phyloP scores from a whole-genome alignment of 305 asterid genomes.

The Ilex paraguariensis region DNA sequence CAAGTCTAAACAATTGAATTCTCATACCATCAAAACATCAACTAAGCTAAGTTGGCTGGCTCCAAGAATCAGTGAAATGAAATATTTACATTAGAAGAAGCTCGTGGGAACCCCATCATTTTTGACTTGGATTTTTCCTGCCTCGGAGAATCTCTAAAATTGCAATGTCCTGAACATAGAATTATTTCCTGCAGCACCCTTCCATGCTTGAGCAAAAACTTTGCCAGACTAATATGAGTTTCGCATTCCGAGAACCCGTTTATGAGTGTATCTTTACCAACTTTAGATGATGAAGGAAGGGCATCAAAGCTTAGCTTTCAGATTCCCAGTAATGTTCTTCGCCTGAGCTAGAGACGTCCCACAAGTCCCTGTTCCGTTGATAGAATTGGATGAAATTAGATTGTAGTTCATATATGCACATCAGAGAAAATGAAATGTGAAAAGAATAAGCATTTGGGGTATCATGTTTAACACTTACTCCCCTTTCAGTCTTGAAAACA shows the following conservation, averaged over 20 bases:
- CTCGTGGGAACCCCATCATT: slow-evolving; percentile 66
- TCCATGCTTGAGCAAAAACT: slow-evolving; percentile 73
- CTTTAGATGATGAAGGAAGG: slow-evolving; percentile 52
- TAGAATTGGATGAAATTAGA: neutral
- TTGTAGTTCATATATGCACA: too few relatives aligned
- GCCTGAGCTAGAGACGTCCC: slow-evolving; percentile 49
- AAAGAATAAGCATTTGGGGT: too few relatives aligned
- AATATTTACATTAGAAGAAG: slow-evolving; percentile 62
- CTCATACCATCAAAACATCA: too few relatives aligned
- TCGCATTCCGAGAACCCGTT: slow-evolving; percentile 58
- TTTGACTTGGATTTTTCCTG: slow-evolving; percentile 54
- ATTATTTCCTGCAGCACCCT: slow-evolving; percentile 51
- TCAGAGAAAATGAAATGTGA: too few relatives aligned
- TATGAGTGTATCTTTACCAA: slow-evolving; percentile 57
- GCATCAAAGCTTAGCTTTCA: slow-evolving; percentile 40
- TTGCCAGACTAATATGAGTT: slow-evolving; percentile 53
- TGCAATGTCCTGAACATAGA: slow-evolving; percentile 36
- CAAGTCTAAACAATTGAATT: too few relatives aligned
- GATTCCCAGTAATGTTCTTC: slow-evolving; percentile 81
- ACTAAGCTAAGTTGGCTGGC: too few relatives aligned
- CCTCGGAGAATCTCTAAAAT: slow-evolving; percentile 39
- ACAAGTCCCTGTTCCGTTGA: slow-evolving; percentile 57
- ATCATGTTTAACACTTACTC: too few relatives aligned
- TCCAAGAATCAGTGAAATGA: slow-evolving; percentile 29
- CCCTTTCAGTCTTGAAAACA: too few relatives aligned